Evolutionary conservation across 768 basidiomycete genomes (phyloP).

Genomic region (Suillus cothurnatus): DNA sequence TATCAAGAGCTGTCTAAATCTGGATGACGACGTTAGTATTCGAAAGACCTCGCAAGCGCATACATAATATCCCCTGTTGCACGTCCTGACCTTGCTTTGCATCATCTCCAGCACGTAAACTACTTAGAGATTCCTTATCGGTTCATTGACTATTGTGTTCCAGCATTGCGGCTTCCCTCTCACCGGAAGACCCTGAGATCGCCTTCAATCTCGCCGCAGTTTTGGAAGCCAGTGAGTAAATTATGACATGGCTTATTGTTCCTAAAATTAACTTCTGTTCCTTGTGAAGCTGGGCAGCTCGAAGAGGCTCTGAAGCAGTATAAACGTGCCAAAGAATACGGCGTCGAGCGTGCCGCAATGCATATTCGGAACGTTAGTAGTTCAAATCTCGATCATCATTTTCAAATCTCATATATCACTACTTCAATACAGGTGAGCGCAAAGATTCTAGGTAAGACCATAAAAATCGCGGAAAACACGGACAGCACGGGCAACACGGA

Average conservation of each 20-base stretch:
- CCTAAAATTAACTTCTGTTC: slow-evolving; percentile 32
- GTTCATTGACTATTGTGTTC: slow-evolving; percentile 35
- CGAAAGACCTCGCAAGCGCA: slow-evolving; percentile 81
- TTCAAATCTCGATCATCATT: slow-evolving; percentile 18
- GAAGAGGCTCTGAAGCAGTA: slow-evolving; percentile 84
- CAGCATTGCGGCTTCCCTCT: slow-evolving; percentile 81
- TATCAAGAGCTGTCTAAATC: slow-evolving; percentile 18
- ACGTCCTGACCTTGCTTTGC: slow-evolving; percentile 83
- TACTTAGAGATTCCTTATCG: slow-evolving; percentile 30
- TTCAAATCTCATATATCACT: slow-evolving; percentile 15
- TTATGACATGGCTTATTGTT: slow-evolving; percentile 35
- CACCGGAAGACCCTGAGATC: slow-evolving; percentile 89
- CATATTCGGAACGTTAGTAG: slow-evolving; percentile 79
- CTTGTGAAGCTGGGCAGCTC: slow-evolving; percentile 64
- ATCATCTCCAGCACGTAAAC: slow-evolving; percentile 71
- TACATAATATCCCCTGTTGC: slow-evolving; percentile 82
- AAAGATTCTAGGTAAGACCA: slow-evolving; percentile 68
- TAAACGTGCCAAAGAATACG: slow-evolving; percentile 73
- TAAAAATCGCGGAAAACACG: slow-evolving; percentile 48
- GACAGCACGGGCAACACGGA: slow-evolving; percentile 35
- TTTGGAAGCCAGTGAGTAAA: slow-evolving; percentile 78
- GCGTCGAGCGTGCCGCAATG: slow-evolving; percentile 79
- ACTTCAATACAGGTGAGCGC: slow-evolving; percentile 64
- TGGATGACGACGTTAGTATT: slow-evolving; percentile 25
- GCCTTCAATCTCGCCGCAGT: slow-evolving; percentile 91